Percentiles rank a stretch among this genome's conserved stretches.
phyloP scores from a whole-genome alignment of 2,329 filamentous ascomycete species.

The Sclerotinia glacialis region DNA sequence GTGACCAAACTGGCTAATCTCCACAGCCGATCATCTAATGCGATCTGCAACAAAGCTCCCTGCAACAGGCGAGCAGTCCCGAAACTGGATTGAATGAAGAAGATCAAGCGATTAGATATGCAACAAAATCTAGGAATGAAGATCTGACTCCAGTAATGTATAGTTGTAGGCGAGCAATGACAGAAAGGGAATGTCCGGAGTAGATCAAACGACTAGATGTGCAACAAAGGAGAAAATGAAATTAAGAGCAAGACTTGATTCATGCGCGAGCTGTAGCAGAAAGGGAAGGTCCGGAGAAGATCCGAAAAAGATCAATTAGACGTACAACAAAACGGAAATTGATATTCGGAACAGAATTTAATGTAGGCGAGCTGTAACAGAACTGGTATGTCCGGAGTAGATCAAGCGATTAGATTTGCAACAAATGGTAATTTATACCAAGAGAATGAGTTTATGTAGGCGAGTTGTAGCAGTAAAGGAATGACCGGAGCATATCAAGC shows the following conservation, averaged over 20 bases:
- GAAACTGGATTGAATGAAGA: constrained; percentile 2
- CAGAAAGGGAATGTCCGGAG: background rate
- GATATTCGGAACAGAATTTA: no score
- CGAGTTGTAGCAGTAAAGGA: background rate
- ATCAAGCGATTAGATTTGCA: constrained; percentile 6
- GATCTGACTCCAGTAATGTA: background rate
- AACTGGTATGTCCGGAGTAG: background rate
- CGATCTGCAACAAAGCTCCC: constrained; percentile 9
- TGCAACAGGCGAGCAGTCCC: constrained; percentile 7
- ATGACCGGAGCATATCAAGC: background rate
- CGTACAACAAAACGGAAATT: background rate
- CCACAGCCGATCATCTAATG: constrained; percentile 9
- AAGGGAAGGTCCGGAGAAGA: background rate
- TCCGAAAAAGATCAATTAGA: background rate
- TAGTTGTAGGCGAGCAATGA: background rate
- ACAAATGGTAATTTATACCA: background rate
- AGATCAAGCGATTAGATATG: constrained; percentile 16
- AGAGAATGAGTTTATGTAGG: background rate
- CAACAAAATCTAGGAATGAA: background rate
- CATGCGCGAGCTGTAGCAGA: background rate
- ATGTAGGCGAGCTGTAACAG: background rate
- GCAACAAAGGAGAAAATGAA: background rate
- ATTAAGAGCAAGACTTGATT: background rate
- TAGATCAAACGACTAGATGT: background rate
- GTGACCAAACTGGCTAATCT: constrained; percentile 11